Base-by-base conservation (phyloP, 345 rosid species). In the Brassica napus region DNA sequence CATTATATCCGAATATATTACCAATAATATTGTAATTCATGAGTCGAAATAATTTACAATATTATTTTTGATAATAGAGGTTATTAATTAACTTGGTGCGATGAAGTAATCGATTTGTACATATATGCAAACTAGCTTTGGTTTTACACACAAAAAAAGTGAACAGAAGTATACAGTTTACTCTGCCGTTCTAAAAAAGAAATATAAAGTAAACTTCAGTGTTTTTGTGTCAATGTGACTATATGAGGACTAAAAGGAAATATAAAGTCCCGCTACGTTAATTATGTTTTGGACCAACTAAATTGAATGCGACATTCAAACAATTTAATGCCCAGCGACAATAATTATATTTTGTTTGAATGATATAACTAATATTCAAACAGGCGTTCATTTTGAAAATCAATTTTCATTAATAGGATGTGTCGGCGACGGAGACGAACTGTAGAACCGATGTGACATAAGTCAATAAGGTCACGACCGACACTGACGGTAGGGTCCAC, bases 401-500 rank as follows among this genome's bases (percentile, higher is more conserved):
- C 28, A 24, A 47, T 47, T 47, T 3, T 58, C 47, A 9, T 23
- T 3, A 49, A 42, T 18, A 30, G 16, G 69, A 73, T 73, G 82
- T 68, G 82, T 73, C 82, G 82, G 78, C 54, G 32, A 10, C 15
- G 49, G 42, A 70, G 42, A 44, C 35, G 73, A 68, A 52, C 64
- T 49, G 63, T 59, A 44, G 77, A 73, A 35, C 57, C 58, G 30
- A 49, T n/a, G 57, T 49, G 57, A 49, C 18, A 49, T 49, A 14
- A 47, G 54, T 47, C 54, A 47, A 47, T 44, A 61, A 54, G 21
- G 59, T 68, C 59, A 37, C 64, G 70, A 68, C 78, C 79, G 79
- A 79, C 79, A 69, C 79, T 12, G 70, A 12, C 57, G 8, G 58
- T 79, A n/a, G 82, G 82, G 60, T 62, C 82, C 66, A 52, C 16